Evolutionary conservation across 2,329 filamentous ascomycete genomes (phyloP), one percentile per base, ranked within the genome.

Genomic region (Pseudogymnoascus sp.): DNA sequence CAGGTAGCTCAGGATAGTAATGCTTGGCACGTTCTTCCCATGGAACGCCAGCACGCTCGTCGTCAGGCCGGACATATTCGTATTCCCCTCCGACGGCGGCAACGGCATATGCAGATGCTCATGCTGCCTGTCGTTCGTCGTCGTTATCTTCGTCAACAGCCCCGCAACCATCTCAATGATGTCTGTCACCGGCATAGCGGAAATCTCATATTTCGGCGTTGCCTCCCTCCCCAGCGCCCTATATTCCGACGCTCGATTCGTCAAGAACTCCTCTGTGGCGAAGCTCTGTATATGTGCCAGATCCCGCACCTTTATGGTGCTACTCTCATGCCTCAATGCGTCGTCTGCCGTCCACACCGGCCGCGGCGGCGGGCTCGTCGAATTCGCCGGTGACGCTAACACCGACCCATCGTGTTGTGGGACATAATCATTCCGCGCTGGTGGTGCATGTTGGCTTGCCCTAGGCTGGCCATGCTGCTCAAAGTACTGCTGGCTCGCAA

Each of bases 141-240:
- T 92, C 5, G 95, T 98, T 71, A 99, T 99, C 76, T 98, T 98
- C 64, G 93, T 96, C 67, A 99, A 81, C 23, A 99, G 83, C 6
- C 93, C 95, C 4, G 95, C 95, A 3, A 99, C 95, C 95, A 99
- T 98, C 77, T 98, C 93, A 74, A 99, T 99, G 70, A 99, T 91
- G 73, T 99, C 93, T 68, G 89, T 87, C 63, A 98, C 96, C 62
- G 95, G 95, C 93, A 99, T 98, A 62, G 86, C 90, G 77, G 93
- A 97, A 71, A 99, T 97, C 76, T 98, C 95, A 75, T 96, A 99
- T 74, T 85, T 86, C 77, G 73, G 64, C 25, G 54, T 60, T 11
- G 54, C 54, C 43, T 48, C 19, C 19, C 43, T 48, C 21, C 43
- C 43, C 19, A 48, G 43, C 43, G 43, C 43, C 43, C 43, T 48